Percentiles rank a stretch among this genome's conserved stretches.
Evolutionary conservation across 169 alveolate species (phyloP).

Genomic region (Eimeria sp.): DNA sequence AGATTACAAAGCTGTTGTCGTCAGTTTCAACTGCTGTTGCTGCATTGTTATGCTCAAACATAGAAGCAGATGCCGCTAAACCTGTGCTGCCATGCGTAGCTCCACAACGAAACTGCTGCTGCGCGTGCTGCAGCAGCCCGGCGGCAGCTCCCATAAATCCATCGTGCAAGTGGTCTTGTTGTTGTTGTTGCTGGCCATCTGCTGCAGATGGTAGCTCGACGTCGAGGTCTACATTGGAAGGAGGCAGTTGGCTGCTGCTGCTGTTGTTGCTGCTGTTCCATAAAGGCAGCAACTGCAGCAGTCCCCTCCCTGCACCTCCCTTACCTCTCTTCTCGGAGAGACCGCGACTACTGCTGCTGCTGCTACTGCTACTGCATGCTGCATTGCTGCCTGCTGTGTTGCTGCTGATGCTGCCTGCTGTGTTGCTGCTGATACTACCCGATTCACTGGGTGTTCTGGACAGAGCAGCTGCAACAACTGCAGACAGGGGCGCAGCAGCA

Average conservation of each 20-base stretch:
- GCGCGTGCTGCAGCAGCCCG: constrained; percentile 47
- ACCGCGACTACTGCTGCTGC: constrained; percentile 32
- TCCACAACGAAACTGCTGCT: constrained; percentile 30
- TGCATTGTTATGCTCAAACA: neutral
- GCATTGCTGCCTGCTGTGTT: too few relatives aligned
- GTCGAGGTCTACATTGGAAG: constrained; percentile 26
- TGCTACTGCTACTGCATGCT: neutral
- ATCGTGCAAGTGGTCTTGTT: neutral
- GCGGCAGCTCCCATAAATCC: constrained; percentile 31
- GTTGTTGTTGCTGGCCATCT: constrained; percentile 22
- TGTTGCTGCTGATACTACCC: constrained; percentile 43
- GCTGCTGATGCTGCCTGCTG: constrained; percentile 48
- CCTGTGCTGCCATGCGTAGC: neutral
- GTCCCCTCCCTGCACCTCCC: constrained; percentile 7
- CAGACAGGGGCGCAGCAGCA: constrained; percentile 11
- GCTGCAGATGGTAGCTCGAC: constrained; percentile 39
- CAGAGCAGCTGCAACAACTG: constrained; percentile 2
- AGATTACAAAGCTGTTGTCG: constrained; percentile 14
- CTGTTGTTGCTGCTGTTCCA: constrained; percentile 28
- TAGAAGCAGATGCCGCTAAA: constrained; percentile 3
- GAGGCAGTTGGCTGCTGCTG: constrained; percentile 49
- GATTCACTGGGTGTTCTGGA: constrained; percentile 2
- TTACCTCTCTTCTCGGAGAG: neutral
- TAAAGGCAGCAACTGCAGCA: constrained; percentile 54
- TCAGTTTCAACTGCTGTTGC: constrained; percentile 23